These are phyloP conservation scores for Davidsoniella australis DNA, from an alignment of 2,329 filamentous ascomycete species.

Conservation along the genomic window DNA sequence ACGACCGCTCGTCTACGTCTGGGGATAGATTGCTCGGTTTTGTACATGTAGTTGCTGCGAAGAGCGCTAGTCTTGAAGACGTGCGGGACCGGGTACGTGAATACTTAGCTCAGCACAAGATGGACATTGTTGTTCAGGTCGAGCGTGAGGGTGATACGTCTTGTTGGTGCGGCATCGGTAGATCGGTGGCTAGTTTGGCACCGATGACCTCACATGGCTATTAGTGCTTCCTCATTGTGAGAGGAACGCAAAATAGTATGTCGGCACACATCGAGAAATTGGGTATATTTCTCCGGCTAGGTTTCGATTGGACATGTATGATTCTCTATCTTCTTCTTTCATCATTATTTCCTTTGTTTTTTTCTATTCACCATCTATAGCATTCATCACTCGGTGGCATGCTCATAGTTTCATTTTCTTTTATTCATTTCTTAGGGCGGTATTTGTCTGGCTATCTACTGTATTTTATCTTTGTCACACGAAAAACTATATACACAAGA, in stretches of 20 bases:
- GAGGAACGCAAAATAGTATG: no score
- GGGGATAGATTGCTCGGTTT: slow-evolving; percentile 53
- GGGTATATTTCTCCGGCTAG: no score
- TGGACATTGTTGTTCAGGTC: slow-evolving; percentile 76
- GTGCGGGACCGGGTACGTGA: slow-evolving; percentile 60
- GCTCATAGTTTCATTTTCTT: no score
- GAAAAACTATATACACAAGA: no score
- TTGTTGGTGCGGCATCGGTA: slow-evolving; percentile 41
- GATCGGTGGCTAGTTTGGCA: background rate
- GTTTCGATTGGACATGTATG: background rate
- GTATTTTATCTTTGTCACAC: no score
- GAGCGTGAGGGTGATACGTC: slow-evolving; percentile 61
- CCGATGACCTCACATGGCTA: background rate
- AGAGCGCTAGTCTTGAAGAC: slow-evolving; percentile 60
- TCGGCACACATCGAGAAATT: no score
- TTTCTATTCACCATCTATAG: background rate
- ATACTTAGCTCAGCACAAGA: slow-evolving; percentile 52
- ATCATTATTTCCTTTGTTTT: background rate
- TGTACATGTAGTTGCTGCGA: slow-evolving; percentile 67
- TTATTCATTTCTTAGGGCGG: no score
- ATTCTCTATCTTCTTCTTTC: background rate
- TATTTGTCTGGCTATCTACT: no score
- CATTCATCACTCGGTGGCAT: no score
- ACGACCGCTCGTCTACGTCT: slow-evolving; percentile 34
- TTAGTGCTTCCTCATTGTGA: no score